Conservation (phyloP, 768 basidiomycete species). For the Cystobasidium tubakii region DNA sequence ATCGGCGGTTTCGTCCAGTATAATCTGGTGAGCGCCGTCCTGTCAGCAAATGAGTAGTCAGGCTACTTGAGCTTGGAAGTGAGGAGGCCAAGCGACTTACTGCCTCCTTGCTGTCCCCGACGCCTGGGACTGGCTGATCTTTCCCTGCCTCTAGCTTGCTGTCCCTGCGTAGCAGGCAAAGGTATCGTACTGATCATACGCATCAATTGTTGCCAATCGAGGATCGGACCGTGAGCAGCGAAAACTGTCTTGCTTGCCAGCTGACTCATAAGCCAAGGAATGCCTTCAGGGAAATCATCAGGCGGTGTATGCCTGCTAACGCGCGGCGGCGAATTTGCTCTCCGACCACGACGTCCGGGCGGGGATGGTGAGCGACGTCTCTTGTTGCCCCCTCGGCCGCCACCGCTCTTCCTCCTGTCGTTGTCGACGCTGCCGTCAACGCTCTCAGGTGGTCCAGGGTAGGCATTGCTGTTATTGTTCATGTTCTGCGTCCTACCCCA, state of each 20-base stretch:
- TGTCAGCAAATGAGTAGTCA: neutral
- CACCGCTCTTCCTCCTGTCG: constrained; percentile 6
- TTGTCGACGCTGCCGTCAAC: constrained; percentile 19
- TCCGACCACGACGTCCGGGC: neutral
- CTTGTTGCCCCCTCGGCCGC: constrained; percentile 3
- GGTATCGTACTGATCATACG: constrained; percentile 14
- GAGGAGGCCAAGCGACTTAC: constrained; percentile 4
- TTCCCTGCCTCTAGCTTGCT: neutral
- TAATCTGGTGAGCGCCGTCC: constrained; percentile 23
- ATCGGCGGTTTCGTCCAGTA: constrained; percentile 1
- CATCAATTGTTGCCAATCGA: constrained; percentile 12
- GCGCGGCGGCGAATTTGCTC: constrained; percentile 13
- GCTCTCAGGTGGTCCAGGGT: neutral
- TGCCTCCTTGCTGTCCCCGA: neutral
- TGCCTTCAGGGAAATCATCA: constrained; percentile 30
- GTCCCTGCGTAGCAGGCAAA: neutral
- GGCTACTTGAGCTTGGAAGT: neutral
- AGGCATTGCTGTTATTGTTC: neutral
- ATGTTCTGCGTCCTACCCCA: neutral
- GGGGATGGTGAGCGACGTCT: constrained; percentile 27
- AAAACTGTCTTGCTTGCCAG: constrained; percentile 32
- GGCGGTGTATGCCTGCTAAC: constrained; percentile 33
- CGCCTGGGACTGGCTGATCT: constrained; percentile 25
- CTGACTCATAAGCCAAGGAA: constrained; percentile 28
- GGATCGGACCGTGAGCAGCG: constrained; percentile 31